These are phyloP conservation scores for Zygnema cylindricum DNA, from an alignment of 139 green algal species.

Conservation along the genomic window DNA sequence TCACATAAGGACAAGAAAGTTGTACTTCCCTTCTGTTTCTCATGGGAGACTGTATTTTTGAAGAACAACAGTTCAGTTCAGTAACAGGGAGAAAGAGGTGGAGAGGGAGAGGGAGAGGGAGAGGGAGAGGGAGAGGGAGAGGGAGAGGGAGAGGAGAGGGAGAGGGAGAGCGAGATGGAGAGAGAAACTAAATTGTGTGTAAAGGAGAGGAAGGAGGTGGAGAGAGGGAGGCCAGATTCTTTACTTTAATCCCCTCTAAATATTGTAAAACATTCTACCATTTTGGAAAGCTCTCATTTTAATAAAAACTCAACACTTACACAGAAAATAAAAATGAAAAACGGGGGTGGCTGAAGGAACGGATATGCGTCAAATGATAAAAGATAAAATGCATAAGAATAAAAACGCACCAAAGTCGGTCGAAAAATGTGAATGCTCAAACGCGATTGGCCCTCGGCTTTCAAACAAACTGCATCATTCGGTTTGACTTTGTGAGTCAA, in stretches of 20 bases:
- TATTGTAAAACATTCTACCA: background rate
- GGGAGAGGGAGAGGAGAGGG: background rate
- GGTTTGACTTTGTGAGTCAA: no score
- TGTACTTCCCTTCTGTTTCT: no score
- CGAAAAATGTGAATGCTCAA: no score
- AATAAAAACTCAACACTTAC: background rate
- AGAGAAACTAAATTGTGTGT: background rate
- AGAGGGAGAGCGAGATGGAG: background rate
- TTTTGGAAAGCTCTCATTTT: background rate
- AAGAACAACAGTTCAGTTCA: no score
- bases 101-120: slow-evolving; percentile 7
- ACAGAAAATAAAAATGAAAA: background rate
- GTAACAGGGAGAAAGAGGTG: no score
- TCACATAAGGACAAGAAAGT: no score
- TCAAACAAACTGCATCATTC: no score
- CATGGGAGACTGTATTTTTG: no score
- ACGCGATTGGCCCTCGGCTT: no score
- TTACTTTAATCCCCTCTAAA: background rate
- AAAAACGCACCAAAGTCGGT: no score
- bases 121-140: background rate
- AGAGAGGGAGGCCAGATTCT: background rate
- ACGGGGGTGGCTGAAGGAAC: background rate
- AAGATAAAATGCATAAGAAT: background rate
- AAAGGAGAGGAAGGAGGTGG: background rate
- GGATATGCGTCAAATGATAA: background rate